Conservation (phyloP, 140 eudicot species). For the Flaveria floridana region DNA sequence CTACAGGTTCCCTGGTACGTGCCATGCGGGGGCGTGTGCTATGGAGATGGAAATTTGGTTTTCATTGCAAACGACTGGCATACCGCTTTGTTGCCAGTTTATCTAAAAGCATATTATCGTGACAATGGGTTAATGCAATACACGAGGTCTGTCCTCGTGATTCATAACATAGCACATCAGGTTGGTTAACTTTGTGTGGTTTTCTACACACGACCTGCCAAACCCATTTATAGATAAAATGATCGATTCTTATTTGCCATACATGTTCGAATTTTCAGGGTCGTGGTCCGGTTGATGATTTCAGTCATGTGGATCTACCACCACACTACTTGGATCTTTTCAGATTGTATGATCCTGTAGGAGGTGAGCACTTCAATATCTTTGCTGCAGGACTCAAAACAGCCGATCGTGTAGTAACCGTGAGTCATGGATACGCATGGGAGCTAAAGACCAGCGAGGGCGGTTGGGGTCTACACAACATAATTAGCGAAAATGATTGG, state of each 20-base stretch:
- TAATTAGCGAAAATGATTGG: slow-evolving; percentile 84
- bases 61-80: slow-evolving; percentile 99
- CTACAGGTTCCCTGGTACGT: slow-evolving; percentile 92
- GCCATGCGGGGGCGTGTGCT: slow-evolving; percentile 97
- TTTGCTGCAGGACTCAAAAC: slow-evolving; percentile 86
- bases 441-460: slow-evolving; percentile 89
- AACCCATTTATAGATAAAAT: too few species aligned
- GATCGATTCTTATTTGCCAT: too few species aligned
- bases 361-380: slow-evolving; percentile 92
- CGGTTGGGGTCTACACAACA: slow-evolving; percentile 85
- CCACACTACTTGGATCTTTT: slow-evolving; percentile 75
- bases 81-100: slow-evolving; percentile 90
- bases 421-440: slow-evolving; percentile 94
- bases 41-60: slow-evolving; percentile 96
- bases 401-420: slow-evolving; percentile 88
- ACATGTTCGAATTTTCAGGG: slow-evolving; percentile 53
- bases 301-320: slow-evolving; percentile 77
- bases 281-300: slow-evolving; percentile 88
- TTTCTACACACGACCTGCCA: background rate
- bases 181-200: slow-evolving; percentile 38
- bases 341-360: slow-evolving; percentile 75
- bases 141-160: slow-evolving; percentile 81
- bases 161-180: slow-evolving; percentile 98
- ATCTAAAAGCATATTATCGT: slow-evolving; percentile 90
- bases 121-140: slow-evolving; percentile 83